Conservation (phyloP, 1,284 basidiomycete species). For the Afroboletus lepidellus region DNA sequence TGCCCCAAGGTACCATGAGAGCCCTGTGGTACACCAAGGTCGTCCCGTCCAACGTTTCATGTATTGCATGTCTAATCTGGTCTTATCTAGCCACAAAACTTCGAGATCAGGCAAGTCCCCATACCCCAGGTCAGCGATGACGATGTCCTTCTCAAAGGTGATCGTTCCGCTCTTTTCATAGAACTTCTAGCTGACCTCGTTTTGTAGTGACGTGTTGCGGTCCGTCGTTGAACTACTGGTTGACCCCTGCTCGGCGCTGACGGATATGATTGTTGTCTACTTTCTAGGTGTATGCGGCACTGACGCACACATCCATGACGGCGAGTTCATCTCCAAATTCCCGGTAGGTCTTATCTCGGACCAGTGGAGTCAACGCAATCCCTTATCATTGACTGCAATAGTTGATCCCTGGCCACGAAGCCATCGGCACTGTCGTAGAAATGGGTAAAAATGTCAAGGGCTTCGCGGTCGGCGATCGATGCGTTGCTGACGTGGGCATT, state of each 20-base stretch:
- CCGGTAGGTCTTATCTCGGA: constrained; percentile 44
- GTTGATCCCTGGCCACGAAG: constrained; percentile 83
- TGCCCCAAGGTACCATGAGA: constrained; percentile 36
- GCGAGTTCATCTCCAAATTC: constrained; percentile 78
- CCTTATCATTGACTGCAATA: constrained; percentile 29
- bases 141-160: constrained; percentile 63
- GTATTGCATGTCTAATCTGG: constrained; percentile 11
- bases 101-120: constrained; percentile 53
- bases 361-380: constrained; percentile 10
- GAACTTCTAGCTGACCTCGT: constrained; percentile 5
- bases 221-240: constrained; percentile 22
- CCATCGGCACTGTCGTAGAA: constrained; percentile 66
- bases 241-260: not conserved
- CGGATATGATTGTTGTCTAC: not conserved
- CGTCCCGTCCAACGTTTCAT: not conserved
- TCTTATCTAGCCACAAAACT: constrained; percentile 40
- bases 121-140: constrained; percentile 55
- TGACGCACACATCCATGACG: constrained; percentile 74
- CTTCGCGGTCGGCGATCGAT: constrained; percentile 72
- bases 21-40: constrained; percentile 35
- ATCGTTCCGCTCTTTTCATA: not conserved
- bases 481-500: constrained; percentile 72
- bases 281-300: constrained; percentile 68
- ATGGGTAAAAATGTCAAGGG: constrained; percentile 70
- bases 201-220: constrained; percentile 48